These are phyloP conservation scores for Plasmodium adleri DNA, from an alignment of 169 alveolate species.

Conservation along the genomic window DNA sequence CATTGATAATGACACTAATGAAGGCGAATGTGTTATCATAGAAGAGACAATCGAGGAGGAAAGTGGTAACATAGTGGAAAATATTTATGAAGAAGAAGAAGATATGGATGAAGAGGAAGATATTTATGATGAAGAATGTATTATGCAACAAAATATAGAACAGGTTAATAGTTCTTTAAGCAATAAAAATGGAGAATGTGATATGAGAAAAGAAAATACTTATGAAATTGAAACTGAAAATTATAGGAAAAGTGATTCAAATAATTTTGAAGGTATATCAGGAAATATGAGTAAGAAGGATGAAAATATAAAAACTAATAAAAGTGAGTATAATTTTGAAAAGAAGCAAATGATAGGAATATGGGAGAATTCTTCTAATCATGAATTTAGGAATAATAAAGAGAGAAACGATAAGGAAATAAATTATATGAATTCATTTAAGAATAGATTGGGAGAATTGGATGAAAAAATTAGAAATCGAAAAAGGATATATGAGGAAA, in stretches of 20 bases:
- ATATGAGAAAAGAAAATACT: not conserved
- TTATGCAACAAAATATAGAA: not conserved
- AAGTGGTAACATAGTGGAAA: not conserved
- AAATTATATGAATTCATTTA: not conserved
- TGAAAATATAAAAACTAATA: not conserved
- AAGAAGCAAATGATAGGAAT: not conserved
- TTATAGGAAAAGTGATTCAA: not conserved
- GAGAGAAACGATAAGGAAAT: not conserved
- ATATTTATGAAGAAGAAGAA: not conserved
- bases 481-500: not conserved
- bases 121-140: not conserved
- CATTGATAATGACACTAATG: not conserved
- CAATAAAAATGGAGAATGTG: not conserved
- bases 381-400: not conserved
- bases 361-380: not conserved
- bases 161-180: not conserved
- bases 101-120: not conserved
- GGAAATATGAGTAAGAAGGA: not conserved
- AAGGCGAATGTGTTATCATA: slow-evolving; percentile 2
- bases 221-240: not conserved
- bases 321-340: not conserved
- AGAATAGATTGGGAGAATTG: not conserved
- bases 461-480: slow-evolving; percentile 21
- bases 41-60: slow-evolving; percentile 6
- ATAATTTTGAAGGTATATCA: not conserved